phyloP scores from a whole-genome alignment of 768 basidiomycete species.

The Austroboletus festivus region DNA sequence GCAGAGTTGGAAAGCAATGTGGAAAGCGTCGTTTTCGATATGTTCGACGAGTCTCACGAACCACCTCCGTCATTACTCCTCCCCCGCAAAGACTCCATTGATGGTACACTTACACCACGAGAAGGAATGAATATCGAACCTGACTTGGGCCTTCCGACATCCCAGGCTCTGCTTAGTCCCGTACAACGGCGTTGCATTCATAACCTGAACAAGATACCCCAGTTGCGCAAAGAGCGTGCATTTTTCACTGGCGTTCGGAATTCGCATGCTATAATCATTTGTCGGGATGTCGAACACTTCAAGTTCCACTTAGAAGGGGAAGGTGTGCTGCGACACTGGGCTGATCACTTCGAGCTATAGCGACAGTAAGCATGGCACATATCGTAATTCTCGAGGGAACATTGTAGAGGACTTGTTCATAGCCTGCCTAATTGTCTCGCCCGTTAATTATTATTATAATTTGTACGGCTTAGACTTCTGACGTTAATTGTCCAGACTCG shows the following conservation, averaged over 20 bases:
- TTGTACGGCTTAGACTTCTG: neutral
- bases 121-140: neutral
- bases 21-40: conserved; percentile 58
- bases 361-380: neutral
- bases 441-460: no score
- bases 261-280: conserved; percentile 70
- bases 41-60: conserved; percentile 46
- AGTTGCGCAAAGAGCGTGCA: conserved; percentile 64
- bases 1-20: conserved; percentile 57
- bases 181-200: conserved; percentile 55
- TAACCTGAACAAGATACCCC: conserved; percentile 64
- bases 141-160: conserved; percentile 14
- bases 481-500: conserved; percentile 1
- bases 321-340: conserved; percentile 70
- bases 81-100: neutral
- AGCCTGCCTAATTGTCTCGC: no score
- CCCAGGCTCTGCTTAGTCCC: conserved; percentile 49
- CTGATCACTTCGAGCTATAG: conserved; percentile 52
- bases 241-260: conserved; percentile 61
- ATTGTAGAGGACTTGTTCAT: no score
- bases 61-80: conserved; percentile 15
- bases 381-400: neutral
- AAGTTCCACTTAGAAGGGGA: conserved; percentile 57
- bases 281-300: conserved; percentile 62
- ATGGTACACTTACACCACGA: neutral